These are phyloP conservation scores for Teunomyces aglyptinius DNA, from an alignment of 805 yeast species.

Conservation along the genomic window DNA sequence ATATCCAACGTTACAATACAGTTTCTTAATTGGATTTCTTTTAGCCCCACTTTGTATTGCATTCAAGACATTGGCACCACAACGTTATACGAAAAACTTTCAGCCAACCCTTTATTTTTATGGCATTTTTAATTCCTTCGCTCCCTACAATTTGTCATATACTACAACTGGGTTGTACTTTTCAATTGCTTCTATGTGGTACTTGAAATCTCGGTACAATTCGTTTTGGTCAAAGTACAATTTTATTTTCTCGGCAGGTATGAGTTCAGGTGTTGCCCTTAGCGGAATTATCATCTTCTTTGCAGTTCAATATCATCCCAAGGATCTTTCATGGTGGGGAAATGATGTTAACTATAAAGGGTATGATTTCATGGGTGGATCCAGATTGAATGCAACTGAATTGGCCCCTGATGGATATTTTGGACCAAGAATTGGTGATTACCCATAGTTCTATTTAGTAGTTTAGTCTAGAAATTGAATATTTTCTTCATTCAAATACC, in stretches of 20 bases:
- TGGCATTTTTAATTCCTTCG: slow-evolving; percentile 21
- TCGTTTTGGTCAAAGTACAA: slow-evolving; percentile 36
- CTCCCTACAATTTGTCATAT: slow-evolving; percentile 31
- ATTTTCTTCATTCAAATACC: too few relatives aligned
- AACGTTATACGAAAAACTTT: slow-evolving; percentile 21
- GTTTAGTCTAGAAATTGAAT: too few relatives aligned
- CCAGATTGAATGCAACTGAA: slow-evolving; percentile 16
- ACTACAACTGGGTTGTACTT: slow-evolving; percentile 25
- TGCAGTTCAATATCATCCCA: slow-evolving; percentile 30
- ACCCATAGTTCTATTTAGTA: slow-evolving; percentile 14
- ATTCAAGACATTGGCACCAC: slow-evolving; percentile 13
- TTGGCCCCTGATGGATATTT: slow-evolving; percentile 34
- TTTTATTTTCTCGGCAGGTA: slow-evolving; percentile 25
- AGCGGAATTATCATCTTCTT: slow-evolving; percentile 30
- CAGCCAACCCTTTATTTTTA: slow-evolving; percentile 32
- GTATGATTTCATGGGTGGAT: neutral
- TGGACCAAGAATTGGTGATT: slow-evolving; percentile 30
- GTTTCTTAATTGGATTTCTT: slow-evolving; percentile 32
- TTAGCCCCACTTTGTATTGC: slow-evolving; percentile 19
- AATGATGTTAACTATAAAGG: neutral
- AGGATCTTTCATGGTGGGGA: slow-evolving; percentile 11
- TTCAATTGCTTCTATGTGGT: slow-evolving; percentile 25
- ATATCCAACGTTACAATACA: slow-evolving; percentile 29
- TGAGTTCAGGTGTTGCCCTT: slow-evolving; percentile 32
- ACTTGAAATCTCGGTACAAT: slow-evolving; percentile 20